A percentile compares a stretch with the other conserved stretches of the same genome.
Evolutionary conservation across 495 filamentous ascomycete genomes (phyloP).

Genomic region (Beverwykella pulmonaria): DNA sequence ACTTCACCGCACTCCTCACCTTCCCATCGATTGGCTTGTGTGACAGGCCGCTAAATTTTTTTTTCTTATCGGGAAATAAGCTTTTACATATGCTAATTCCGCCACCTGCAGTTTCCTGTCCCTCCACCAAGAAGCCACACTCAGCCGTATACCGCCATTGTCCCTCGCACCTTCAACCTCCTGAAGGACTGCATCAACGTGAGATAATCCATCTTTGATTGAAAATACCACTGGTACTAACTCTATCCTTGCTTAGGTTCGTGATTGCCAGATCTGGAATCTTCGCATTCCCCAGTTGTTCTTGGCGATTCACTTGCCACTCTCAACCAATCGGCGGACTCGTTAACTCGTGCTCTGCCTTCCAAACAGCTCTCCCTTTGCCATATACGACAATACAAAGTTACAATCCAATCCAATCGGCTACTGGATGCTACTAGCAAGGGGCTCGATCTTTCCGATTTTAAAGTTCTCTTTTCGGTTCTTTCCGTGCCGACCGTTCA

Average conservation of each 20-base stretch:
- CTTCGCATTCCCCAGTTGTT: constrained; percentile 33
- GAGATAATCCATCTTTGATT: not conserved
- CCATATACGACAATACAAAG: constrained; percentile 30
- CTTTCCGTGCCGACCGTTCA: constrained; percentile 40
- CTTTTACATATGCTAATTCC: constrained; percentile 6
- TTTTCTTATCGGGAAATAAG: not conserved
- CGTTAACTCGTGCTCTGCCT: constrained; percentile 51
- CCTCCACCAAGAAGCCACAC: constrained; percentile 2
- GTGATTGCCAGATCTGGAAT: constrained; percentile 36
- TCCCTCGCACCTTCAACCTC: constrained; percentile 2
- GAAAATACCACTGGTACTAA: not conserved
- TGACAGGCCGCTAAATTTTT: no score
- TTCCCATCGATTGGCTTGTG: not conserved
- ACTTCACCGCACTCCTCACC: not conserved
- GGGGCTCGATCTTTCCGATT: constrained; percentile 32
- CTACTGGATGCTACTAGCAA: constrained; percentile 42
- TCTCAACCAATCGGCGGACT: constrained; percentile 40
- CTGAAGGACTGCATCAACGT: constrained; percentile 7
- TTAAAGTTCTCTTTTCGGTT: constrained; percentile 25
- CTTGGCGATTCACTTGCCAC: constrained; percentile 35
- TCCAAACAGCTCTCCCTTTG: constrained; percentile 37
- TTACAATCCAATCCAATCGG: constrained; percentile 39
- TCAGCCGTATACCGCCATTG: not conserved
- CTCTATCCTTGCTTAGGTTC: constrained; percentile 31
- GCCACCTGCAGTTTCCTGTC: not conserved